Percentiles rank a stretch among this genome's conserved stretches.
Evolutionary conservation across 2,329 filamentous ascomycete genomes (phyloP).

Genomic region (Ceratocystis papillata): DNA sequence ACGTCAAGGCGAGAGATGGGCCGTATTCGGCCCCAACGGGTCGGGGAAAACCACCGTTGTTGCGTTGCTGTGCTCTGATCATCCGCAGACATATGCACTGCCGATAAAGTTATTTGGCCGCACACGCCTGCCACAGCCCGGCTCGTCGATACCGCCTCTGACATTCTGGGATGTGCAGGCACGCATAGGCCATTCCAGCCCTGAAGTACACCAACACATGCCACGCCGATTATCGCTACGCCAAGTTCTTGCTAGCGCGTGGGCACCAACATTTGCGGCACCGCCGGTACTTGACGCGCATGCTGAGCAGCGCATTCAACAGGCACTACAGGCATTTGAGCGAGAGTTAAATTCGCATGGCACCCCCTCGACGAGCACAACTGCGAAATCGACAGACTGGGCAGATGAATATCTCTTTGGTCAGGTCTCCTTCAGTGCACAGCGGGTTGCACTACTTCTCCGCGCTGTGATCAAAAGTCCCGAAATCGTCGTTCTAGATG

Average conservation of each 20-base stretch:
- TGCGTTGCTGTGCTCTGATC: slow-evolving; percentile 86
- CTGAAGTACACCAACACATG: slow-evolving; percentile 89
- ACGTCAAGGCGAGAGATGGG: slow-evolving; percentile 74
- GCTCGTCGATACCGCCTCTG: slow-evolving; percentile 55
- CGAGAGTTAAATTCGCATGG: slow-evolving; percentile 57
- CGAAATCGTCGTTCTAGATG: slow-evolving; percentile 74
- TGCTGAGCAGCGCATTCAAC: slow-evolving; percentile 46
- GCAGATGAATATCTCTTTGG: slow-evolving; percentile 59
- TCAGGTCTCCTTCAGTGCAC: slow-evolving; percentile 65
- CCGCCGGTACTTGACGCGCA: slow-evolving; percentile 53
- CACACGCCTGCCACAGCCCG: slow-evolving; percentile 63
- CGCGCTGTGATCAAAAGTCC: slow-evolving; percentile 69
- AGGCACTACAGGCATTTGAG: slow-evolving; percentile 65
- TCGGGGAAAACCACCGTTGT: slow-evolving; percentile 94
- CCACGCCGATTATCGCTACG: slow-evolving; percentile 64
- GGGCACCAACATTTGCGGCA: slow-evolving; percentile 75
- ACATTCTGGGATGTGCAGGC: slow-evolving; percentile 89
- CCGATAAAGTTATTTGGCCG: slow-evolving; percentile 79
- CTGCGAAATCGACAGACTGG: slow-evolving; percentile 39
- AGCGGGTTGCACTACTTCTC: slow-evolving; percentile 76
- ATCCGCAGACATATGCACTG: slow-evolving; percentile 84
- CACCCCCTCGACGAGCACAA: not conserved
- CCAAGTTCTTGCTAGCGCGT: slow-evolving; percentile 70
- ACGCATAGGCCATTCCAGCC: slow-evolving; percentile 83
- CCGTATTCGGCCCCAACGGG: slow-evolving; percentile 84